phyloP scores from a whole-genome alignment of 2,329 filamentous ascomycete genomes.

The Aureobasidium sp. region DNA sequence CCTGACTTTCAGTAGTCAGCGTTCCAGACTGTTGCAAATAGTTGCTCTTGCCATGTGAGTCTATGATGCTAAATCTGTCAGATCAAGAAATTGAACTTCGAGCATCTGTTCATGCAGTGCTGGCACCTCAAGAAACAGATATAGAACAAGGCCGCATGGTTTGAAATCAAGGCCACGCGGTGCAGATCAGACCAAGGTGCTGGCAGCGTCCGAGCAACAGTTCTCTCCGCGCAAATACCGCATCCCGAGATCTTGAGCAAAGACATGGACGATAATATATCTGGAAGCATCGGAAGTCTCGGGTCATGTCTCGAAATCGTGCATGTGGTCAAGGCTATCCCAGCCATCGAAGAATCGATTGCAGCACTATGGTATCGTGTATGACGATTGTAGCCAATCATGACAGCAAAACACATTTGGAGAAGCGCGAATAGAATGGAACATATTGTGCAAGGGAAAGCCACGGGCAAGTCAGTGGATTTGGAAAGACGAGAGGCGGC shows the following conservation, averaged over 20 bases:
- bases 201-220: background rate
- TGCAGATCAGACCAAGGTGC: background rate
- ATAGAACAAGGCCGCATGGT: background rate
- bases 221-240: background rate
- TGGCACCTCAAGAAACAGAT: background rate
- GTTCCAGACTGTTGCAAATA: background rate
- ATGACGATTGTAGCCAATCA: background rate
- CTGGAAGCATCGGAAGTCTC: background rate
- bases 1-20: too few relatives aligned
- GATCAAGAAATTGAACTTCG: background rate
- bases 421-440: background rate
- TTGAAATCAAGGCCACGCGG: background rate
- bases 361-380: background rate
- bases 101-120: slow-evolving; percentile 3
- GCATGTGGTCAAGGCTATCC: background rate
- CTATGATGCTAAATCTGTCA: background rate
- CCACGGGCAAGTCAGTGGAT: background rate
- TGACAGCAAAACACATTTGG: background rate
- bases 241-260: background rate
- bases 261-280: background rate
- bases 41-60: too few relatives aligned
- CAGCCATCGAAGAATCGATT: background rate
- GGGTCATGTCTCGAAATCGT: background rate
- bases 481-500: background rate
- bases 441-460: background rate